Evolutionary conservation across 2,329 filamentous ascomycete genomes (phyloP), one percentile per base, ranked within the genome.

Genomic region (Purpureocillium lavendulum): DNA sequence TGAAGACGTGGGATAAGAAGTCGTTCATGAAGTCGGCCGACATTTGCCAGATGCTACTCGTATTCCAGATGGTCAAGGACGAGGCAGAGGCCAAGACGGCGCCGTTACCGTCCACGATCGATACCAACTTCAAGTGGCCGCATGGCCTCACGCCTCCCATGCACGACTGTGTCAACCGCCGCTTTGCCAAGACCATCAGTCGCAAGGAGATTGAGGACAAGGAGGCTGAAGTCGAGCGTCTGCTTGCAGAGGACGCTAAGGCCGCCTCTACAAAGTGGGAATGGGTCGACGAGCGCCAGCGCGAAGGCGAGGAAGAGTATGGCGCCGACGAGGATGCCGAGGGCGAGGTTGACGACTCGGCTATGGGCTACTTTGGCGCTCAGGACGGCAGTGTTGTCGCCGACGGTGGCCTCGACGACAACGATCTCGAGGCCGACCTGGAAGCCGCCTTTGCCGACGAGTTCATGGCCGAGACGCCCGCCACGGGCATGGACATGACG

Each of bases 1-100:
- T 92, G 83, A 95, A 95, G 69, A 89, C 84, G 43, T 95, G 87
- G 85, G 88, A 94, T 57, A 82, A 82, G 54, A 87, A 85, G 54
- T 76, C 81, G 14, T 87, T 89, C 69, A 87, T 89, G 68, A 95
- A 95, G 65, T 84, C 85, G 8, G 84, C 85, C 26, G 88, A 95
- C 55, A 77, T 94, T 28, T 87, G 83, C 49, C 87, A 94, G 65
- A 94, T 95, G 84, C 73, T 94, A 29, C 66, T 94, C 7, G 84
- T 90, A 2, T 76, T 88, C 42, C 81, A 83, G 8, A 68, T 63
- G 26, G 82, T 90, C 14, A 65, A 69, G 35, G 80, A 62, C 39
- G 82, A 86, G 47, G 64, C 71, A n/a, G 80, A 84, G 54, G 82
- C 82, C 1, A 67, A 72, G 52, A 70, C 67, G n/a, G 71, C 67